Percentiles rank a stretch among this genome's conserved stretches.
These are phyloP conservation scores for Penicillium lagena DNA, from an alignment of 495 filamentous ascomycete species.

Conservation along the genomic window DNA sequence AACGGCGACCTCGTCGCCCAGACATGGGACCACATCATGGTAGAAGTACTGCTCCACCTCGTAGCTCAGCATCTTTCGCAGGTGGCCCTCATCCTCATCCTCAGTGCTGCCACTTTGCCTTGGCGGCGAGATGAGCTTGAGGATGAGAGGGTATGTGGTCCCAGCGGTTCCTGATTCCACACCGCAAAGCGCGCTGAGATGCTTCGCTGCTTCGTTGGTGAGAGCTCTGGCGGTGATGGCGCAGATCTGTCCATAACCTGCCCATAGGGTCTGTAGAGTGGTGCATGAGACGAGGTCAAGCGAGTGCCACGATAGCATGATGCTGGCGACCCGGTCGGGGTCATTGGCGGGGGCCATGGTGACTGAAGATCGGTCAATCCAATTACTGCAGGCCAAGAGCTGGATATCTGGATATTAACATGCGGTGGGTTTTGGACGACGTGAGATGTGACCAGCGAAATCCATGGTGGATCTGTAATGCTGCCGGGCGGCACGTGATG, in stretches of 20 bases:
- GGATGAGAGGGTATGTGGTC: constrained; percentile 23
- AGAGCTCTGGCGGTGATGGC: constrained; percentile 21
- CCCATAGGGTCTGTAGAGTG: constrained; percentile 33
- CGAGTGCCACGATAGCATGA: constrained; percentile 29
- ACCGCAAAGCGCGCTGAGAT: constrained; percentile 19
- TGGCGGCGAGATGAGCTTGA: constrained; percentile 35
- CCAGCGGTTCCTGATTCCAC: constrained; percentile 6
- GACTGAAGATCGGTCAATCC: not conserved
- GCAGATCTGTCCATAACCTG: constrained; percentile 32
- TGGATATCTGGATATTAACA: not conserved
- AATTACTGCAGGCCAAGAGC: not conserved
- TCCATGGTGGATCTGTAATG: not conserved
- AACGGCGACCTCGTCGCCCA: constrained; percentile 19
- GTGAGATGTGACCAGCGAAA: not conserved
- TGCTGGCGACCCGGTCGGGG: constrained; percentile 22
- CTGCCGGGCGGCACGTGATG: not conserved
- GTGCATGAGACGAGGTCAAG: constrained; percentile 27
- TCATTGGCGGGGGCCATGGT: constrained; percentile 14
- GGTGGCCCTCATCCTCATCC: constrained; percentile 26
- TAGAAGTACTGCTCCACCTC: constrained; percentile 33
- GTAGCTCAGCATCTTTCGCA: constrained; percentile 35
- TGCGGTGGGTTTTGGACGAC: not conserved
- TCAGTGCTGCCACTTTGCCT: constrained; percentile 1
- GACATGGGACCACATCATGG: constrained; percentile 18
- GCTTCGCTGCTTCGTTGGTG: constrained; percentile 16